phyloP scores from a whole-genome alignment of 257 asterid species.

The Ocimum tenuiflorum region DNA sequence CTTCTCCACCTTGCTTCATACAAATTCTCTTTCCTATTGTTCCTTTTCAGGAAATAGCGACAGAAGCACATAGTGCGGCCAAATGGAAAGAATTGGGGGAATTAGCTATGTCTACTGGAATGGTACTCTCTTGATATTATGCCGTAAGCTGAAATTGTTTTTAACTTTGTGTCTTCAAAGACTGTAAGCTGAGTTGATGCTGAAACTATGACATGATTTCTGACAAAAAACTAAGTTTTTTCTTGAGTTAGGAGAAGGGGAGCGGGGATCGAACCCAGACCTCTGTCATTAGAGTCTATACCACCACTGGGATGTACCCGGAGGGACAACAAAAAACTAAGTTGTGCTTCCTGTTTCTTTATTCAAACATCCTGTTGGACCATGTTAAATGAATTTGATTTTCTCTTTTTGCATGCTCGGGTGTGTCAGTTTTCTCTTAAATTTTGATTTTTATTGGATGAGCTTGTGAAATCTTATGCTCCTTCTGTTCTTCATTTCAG shows the following conservation, averaged over 20 bases:
- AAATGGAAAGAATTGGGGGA: constrained; percentile 99
- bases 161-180: not conserved
- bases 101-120: constrained; percentile 89
- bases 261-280: too few relatives aligned
- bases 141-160: constrained; percentile 10
- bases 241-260: too few relatives aligned
- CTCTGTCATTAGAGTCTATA: too few relatives aligned
- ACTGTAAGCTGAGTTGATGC: not conserved
- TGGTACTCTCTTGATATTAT: constrained; percentile 41
- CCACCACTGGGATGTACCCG: too few relatives aligned
- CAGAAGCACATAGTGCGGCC: constrained; percentile 63
- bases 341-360: not conserved
- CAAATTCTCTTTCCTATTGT: constrained; percentile 11
- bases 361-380: not conserved
- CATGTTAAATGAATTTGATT: not conserved
- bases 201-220: not conserved
- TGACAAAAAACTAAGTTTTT: not conserved
- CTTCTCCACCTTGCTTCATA: constrained; percentile 14
- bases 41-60: constrained; percentile 73
- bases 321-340: too few relatives aligned
- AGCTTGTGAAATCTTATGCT: constrained; percentile 3
- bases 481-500: constrained; percentile 37
- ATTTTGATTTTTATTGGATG: not conserved
- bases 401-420: not conserved
- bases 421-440: not conserved